Conservation (phyloP, 192 early-diverging fungal genomes). For the Spizellomyces punctatus region DNA sequence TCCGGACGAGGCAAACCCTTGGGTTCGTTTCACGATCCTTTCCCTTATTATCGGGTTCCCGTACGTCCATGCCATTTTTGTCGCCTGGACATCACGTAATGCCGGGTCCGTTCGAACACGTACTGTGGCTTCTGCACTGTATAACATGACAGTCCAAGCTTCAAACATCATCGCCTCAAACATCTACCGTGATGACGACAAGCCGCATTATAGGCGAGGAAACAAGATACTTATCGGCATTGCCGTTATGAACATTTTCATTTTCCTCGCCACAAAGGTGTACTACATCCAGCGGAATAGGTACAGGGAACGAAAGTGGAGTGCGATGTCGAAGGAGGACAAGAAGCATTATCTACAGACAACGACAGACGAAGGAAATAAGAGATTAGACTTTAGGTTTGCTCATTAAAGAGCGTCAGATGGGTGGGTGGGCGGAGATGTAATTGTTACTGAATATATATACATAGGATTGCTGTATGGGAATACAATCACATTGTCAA, state of each 20-base stretch:
- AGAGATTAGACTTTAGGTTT: slow-evolving; percentile 51
- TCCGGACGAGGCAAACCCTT: slow-evolving; percentile 11
- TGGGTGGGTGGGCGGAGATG: too few species aligned
- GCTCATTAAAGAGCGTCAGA: background rate
- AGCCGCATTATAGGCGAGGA: slow-evolving; percentile 47
- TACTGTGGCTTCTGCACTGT: slow-evolving; percentile 26
- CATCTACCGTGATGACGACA: slow-evolving; percentile 43
- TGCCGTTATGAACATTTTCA: slow-evolving; percentile 23
- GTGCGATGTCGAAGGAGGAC: slow-evolving; percentile 47
- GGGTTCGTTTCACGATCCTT: slow-evolving; percentile 7
- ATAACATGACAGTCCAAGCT: slow-evolving; percentile 33
- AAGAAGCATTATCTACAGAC: slow-evolving; percentile 50
- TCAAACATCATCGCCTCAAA: slow-evolving; percentile 18
- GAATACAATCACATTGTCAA: too few species aligned
- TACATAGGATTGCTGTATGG: too few species aligned
- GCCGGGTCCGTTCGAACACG: slow-evolving; percentile 26
- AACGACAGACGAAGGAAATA: slow-evolving; percentile 51
- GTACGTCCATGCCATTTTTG: slow-evolving; percentile 24
- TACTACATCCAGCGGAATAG: slow-evolving; percentile 48
- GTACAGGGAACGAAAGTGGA: slow-evolving; percentile 47
- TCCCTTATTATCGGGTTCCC: background rate
- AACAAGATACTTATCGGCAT: slow-evolving; percentile 49
- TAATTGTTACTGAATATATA: too few species aligned
- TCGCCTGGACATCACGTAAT: slow-evolving; percentile 28
- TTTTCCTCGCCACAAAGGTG: slow-evolving; percentile 46